These are phyloP conservation scores for Colletotrichum liaoningense DNA, from an alignment of 2,329 filamentous ascomycete genomes.

Conservation along the genomic window DNA sequence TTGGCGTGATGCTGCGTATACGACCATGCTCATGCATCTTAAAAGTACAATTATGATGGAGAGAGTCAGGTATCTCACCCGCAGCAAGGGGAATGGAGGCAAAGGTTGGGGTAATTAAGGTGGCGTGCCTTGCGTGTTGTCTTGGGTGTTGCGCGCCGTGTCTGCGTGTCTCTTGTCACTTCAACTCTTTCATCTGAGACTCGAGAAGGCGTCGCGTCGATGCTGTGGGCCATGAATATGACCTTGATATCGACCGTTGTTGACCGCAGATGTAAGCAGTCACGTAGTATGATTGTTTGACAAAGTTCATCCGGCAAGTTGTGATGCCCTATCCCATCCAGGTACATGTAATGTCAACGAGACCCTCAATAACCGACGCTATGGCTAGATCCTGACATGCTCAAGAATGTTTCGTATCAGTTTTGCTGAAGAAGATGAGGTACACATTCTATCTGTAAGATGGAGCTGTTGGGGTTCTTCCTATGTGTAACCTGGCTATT, in stretches of 20 bases:
- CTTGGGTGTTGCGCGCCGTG: constrained; percentile 3
- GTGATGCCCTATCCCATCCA: background rate
- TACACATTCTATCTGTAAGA: background rate
- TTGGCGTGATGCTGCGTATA: background rate
- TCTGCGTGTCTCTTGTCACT: background rate
- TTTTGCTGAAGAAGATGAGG: constrained; percentile 19
- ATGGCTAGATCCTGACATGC: background rate
- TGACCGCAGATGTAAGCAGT: constrained; percentile 6
- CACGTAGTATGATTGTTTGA: background rate
- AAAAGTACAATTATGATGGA: background rate
- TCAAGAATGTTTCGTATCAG: constrained; percentile 5
- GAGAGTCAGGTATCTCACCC: background rate
- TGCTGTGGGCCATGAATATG: background rate
- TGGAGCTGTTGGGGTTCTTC: background rate
- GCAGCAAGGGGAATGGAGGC: constrained; percentile 23
- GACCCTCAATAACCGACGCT: background rate
- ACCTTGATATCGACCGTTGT: background rate
- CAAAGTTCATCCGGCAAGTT: background rate
- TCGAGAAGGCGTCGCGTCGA: background rate
- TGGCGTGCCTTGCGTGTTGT: constrained; percentile 20
- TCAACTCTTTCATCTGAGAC: background rate
- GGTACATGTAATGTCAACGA: background rate
- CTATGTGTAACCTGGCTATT: too few relatives aligned
- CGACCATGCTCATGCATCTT: background rate
- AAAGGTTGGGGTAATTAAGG: constrained; percentile 20